Evolutionary conservation across 2,329 filamentous ascomycete genomes (phyloP), one percentile per base, ranked within the genome.

Genomic region (Thyridium curvatum): DNA sequence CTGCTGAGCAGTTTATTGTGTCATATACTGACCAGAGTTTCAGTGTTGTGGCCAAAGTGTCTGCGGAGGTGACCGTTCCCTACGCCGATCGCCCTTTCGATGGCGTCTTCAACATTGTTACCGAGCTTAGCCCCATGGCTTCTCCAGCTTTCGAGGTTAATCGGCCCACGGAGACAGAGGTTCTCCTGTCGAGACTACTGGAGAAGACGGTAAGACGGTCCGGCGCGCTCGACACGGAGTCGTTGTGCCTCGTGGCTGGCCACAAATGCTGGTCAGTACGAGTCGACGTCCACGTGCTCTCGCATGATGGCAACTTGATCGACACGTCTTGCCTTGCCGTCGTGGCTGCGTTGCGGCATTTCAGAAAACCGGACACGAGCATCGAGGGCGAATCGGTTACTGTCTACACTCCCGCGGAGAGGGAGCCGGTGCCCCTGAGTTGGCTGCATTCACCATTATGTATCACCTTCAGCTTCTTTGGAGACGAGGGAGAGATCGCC

Each of bases 131-230:
- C 46, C 88, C 91, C 35, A 94, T 97, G 82, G 84, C 86, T 18
- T 89, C 88, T 34, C 89, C 93, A 12, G 82, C 86, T 28, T 94
- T 94, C 64, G 90, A 96, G 62, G 78, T 85, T 50, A 87, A 86
- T 60, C 78, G 88, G 39, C 84, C 85, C 35, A 90, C 84, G 46
- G 86, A 94, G 52, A 77, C 84, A 40, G 93, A 97, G 65, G 74
- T 90, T 3, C 76, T 95, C 32, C 79, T 97, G 18, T 89, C 90
- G 9, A 82, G 91, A 28, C 77, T 93, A 32, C 81, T 98, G 15
- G 93, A 98, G 61, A 95, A 95, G 66, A 91, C 93, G 8, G 80
- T 97, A 44, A 89, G 93, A 32, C 83, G 93, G 43, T 95, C 90
- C 2, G 85, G 85, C 50, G 91, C 93, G 7, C 78, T 98, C 31